Percentiles rank a stretch among this genome's conserved stretches.
Evolutionary conservation across 495 filamentous ascomycete species (phyloP).

Genomic region (Corynascus novoguineensis): DNA sequence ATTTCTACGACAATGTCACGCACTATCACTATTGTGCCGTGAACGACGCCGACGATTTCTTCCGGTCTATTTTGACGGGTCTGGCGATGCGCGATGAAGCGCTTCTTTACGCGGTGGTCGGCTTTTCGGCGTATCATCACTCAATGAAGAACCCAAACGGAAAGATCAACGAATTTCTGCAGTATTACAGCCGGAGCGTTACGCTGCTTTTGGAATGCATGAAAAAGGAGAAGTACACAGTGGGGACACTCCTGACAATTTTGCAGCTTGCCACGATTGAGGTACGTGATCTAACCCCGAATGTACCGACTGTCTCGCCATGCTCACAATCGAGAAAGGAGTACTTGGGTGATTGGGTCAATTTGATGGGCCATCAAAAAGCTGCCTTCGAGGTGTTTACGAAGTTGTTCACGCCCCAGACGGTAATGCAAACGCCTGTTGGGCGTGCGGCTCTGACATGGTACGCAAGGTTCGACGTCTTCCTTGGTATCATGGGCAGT

Average conservation of each 20-base stretch:
- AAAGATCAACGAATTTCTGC: conserved; percentile 72
- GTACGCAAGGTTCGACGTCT: conserved; percentile 87
- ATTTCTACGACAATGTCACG: conserved; percentile 67
- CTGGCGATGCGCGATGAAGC: conserved; percentile 73
- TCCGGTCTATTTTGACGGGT: conserved; percentile 63
- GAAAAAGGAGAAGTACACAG: conserved; percentile 59
- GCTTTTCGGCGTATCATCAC: conserved; percentile 83
- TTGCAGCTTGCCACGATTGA: conserved; percentile 90
- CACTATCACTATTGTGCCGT: conserved; percentile 77
- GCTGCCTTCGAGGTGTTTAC: conserved; percentile 79
- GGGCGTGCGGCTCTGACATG: conserved; percentile 70
- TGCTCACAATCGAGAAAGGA: conserved; percentile 60
- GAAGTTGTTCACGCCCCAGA: conserved; percentile 69
- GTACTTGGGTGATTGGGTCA: conserved; percentile 90
- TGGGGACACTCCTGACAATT: conserved; percentile 80
- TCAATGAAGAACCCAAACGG: conserved; percentile 62
- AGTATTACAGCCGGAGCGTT: conserved; percentile 86
- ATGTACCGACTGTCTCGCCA: background rate
- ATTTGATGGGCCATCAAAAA: conserved; percentile 85
- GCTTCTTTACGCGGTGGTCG: conserved; percentile 82
- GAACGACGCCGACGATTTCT: conserved; percentile 60
- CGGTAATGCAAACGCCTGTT: conserved; percentile 62
- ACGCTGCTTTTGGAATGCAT: conserved; percentile 67
- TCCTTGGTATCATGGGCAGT: conserved; percentile 75
- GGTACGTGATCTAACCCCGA: conserved; percentile 46